A percentile compares a stretch with the other conserved stretches of the same genome.
Conservation (phyloP, 768 basidiomycete species). For the Naematelia aurantialba region DNA sequence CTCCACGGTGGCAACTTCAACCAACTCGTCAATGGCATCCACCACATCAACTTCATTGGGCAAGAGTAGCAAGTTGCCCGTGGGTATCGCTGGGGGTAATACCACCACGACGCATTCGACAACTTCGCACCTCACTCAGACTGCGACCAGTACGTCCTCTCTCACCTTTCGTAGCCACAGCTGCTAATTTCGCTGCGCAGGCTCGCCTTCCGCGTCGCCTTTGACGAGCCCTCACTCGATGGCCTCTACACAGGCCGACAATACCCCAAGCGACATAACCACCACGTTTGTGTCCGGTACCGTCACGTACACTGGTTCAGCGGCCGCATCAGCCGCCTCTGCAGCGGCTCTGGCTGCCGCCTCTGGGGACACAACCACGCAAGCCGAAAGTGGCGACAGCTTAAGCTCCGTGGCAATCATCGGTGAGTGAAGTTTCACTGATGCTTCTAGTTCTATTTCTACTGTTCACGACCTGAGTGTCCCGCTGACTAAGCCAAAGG, state of each 20-base stretch:
- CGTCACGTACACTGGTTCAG: conserved; percentile 5
- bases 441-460: conserved; percentile 2
- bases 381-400: neutral
- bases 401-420: conserved; percentile 9
- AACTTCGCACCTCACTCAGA: too few species aligned
- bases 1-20: too few species aligned
- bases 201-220: too few species aligned
- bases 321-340: conserved; percentile 2
- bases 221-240: neutral
- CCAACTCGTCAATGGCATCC: too few species aligned
- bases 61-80: too few species aligned
- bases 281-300: conserved; percentile 1
- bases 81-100: too few species aligned
- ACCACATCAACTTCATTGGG: too few species aligned
- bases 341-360: neutral
- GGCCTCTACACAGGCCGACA: neutral
- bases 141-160: too few species aligned
- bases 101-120: too few species aligned
- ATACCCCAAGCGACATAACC: neutral
- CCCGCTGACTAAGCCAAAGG: neutral
- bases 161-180: too few species aligned
- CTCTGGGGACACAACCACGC: neutral
- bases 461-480: too few species aligned
- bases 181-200: too few species aligned
- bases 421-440: neutral